A percentile compares a stretch with the other conserved stretches of the same genome.
phyloP scores from a whole-genome alignment of 2,329 filamentous ascomycete genomes.

The Sarocladiaceae sp. region DNA sequence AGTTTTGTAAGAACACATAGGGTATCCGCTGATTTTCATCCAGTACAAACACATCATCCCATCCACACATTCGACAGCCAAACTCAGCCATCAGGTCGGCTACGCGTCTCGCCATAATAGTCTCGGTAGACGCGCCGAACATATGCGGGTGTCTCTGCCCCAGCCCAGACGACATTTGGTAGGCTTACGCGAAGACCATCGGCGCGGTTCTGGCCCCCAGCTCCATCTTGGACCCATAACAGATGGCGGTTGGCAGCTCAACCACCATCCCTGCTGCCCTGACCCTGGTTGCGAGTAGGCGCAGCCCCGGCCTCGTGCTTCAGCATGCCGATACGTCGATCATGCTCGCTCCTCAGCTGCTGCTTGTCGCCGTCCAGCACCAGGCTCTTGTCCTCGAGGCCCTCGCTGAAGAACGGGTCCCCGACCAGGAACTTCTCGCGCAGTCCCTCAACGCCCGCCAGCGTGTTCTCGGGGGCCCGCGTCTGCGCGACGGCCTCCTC shows the following conservation, averaged over 20 bases:
- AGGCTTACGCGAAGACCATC: background rate
- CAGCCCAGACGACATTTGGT: background rate
- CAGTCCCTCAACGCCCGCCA: constrained; percentile 19
- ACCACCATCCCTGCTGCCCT: background rate
- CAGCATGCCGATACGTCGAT: constrained; percentile 18
- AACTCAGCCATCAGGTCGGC: no score
- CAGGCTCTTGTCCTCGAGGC: constrained; percentile 35
- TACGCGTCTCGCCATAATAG: no score
- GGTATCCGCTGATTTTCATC: constrained; percentile 2
- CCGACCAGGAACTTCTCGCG: constrained; percentile 37
- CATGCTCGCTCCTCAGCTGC: constrained; percentile 27
- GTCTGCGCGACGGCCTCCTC: constrained; percentile 18
- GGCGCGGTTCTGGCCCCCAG: background rate
- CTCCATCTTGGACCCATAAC: no score
- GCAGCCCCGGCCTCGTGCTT: constrained; percentile 15
- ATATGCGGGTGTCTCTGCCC: background rate
- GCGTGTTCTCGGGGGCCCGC: background rate
- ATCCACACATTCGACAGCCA: no score
- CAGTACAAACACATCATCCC: background rate
- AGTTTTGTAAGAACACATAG: background rate
- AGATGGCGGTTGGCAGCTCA: no score
- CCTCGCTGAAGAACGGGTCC: constrained; percentile 26
- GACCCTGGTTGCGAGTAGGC: background rate
- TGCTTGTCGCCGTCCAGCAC: constrained; percentile 29
- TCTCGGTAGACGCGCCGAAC: constrained; percentile 1